A percentile compares a stretch with the other conserved stretches of the same genome.
Evolutionary conservation across 768 basidiomycete genomes (phyloP).

Genomic region (Termitomyces sp.): DNA sequence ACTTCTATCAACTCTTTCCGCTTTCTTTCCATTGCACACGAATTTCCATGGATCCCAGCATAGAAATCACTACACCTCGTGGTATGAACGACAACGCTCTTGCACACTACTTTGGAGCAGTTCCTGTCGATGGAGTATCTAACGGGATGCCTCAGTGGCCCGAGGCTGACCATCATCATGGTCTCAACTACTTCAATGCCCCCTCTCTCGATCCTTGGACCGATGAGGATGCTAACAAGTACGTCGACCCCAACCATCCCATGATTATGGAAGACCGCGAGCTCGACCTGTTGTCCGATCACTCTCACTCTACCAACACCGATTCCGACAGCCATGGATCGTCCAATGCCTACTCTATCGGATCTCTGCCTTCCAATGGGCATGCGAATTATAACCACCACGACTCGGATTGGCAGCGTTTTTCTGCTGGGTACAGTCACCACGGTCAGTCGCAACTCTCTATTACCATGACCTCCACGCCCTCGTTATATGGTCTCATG

Average conservation of each 20-base stretch:
- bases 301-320: slow-evolving; percentile 10
- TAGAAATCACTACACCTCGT: slow-evolving; percentile 12
- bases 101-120: slow-evolving; percentile 7
- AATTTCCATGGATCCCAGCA: slow-evolving; percentile 9
- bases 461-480: slow-evolving; percentile 1
- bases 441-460: slow-evolving; percentile 6
- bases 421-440: slow-evolving; percentile 2
- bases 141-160: slow-evolving; percentile 4
- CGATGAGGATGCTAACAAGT: slow-evolving; percentile 6
- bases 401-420: slow-evolving; percentile 8
- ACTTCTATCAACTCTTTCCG: not conserved
- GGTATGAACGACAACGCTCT: slow-evolving; percentile 3
- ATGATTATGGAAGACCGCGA: slow-evolving; percentile 11
- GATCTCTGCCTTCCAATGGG: slow-evolving; percentile 5
- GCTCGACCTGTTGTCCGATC: slow-evolving; percentile 13
- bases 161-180: slow-evolving; percentile 11
- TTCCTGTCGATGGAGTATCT: not conserved
- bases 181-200: not conserved
- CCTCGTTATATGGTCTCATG: slow-evolving; percentile 1
- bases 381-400: not conserved
- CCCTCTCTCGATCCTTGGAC: slow-evolving; percentile 6
- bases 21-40: not conserved
- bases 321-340: slow-evolving; percentile 13
- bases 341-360: slow-evolving; percentile 9
- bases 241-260: slow-evolving; percentile 6